phyloP scores from a whole-genome alignment of 2,329 filamentous ascomycete species.

The Aspergillus sp. region DNA sequence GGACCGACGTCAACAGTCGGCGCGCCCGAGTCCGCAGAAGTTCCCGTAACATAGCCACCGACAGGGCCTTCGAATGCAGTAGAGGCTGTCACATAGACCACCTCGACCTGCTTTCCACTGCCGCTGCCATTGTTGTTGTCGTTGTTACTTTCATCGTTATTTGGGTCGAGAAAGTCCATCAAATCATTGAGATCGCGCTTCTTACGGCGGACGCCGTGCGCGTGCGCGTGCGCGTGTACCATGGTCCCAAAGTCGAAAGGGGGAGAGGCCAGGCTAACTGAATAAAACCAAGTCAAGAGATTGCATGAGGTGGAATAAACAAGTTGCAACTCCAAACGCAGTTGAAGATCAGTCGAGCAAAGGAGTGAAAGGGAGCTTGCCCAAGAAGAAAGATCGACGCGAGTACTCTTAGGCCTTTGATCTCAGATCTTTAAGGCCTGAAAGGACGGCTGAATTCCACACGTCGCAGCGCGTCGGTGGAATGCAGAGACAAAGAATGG shows the following conservation, averaged over 20 bases:
- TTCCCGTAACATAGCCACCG: constrained; percentile 38
- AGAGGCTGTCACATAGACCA: constrained; percentile 45
- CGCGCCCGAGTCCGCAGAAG: constrained; percentile 5
- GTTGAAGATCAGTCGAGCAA: background rate
- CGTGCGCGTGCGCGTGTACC: constrained; percentile 21
- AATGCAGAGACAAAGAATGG: background rate
- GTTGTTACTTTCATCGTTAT: constrained; percentile 3
- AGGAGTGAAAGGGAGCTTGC: background rate
- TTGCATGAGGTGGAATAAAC: background rate
- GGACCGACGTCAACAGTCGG: constrained; percentile 19
- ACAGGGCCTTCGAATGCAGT: constrained; percentile 45
- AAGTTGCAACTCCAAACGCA: background rate
- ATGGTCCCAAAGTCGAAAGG: constrained; percentile 12
- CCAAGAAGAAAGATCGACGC: background rate
- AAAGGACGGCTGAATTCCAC: background rate
- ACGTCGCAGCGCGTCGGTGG: background rate
- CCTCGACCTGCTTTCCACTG: constrained; percentile 9
- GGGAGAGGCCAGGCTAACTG: background rate
- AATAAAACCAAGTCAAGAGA: background rate
- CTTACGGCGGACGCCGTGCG: constrained; percentile 16
- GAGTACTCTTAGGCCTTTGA: background rate
- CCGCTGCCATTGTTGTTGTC: constrained; percentile 7
- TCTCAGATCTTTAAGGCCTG: background rate
- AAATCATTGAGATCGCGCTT: constrained; percentile 2
- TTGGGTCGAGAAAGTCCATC: background rate